Evolutionary conservation across 2,329 filamentous ascomycete genomes (phyloP), one percentile per base, ranked within the genome.

Genomic region (Penicillium sclerotigenum): DNA sequence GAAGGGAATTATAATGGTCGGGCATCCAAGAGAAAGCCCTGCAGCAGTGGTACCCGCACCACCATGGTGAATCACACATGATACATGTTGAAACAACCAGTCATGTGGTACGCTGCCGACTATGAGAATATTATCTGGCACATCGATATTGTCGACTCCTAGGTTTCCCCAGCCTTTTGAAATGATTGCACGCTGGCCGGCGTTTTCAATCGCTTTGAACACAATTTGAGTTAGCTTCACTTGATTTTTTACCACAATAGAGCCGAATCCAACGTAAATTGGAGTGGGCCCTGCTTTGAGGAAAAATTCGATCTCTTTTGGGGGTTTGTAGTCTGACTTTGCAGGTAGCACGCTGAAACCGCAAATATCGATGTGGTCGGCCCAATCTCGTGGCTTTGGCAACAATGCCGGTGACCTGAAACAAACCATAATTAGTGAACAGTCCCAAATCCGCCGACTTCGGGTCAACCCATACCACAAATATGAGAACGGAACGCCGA

Each of bases 81-180:
- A 88, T 1, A 95, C 90, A 36, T 82, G 86, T 60, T 90, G 81
- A 72, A 96, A 96, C 0, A 96, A 76, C 91, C 91, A 96, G 73
- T 96, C 91, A 60, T 96, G 91, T 1, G 91, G 91, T 42, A 87
- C 86, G 66, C 93, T 94, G 11, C 89, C 90, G 36, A 96, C 79
- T 84, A 95, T 90, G 68, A 89, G 90, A 1, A 95, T 85, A 4
- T 85, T 84, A 2, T 91, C 84, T 0, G 90, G 90, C n/a, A 91
- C 74, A 1, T 82, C 82, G 4, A 88, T 70, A 31, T 85, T 79
- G 64, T 91, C 88, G 0, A 84, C 87, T 29, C 90, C 91, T 8
- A 96, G 79, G 0, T 90, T 90, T 47, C 91, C 90, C 91, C 91
- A 96, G 16, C 91, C 91, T 67, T 93, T 91, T 0, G 90, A 93